A percentile compares a stretch with the other conserved stretches of the same genome.
Evolutionary conservation across 768 basidiomycete genomes (phyloP).

Genomic region (Steccherinum ochraceum): DNA sequence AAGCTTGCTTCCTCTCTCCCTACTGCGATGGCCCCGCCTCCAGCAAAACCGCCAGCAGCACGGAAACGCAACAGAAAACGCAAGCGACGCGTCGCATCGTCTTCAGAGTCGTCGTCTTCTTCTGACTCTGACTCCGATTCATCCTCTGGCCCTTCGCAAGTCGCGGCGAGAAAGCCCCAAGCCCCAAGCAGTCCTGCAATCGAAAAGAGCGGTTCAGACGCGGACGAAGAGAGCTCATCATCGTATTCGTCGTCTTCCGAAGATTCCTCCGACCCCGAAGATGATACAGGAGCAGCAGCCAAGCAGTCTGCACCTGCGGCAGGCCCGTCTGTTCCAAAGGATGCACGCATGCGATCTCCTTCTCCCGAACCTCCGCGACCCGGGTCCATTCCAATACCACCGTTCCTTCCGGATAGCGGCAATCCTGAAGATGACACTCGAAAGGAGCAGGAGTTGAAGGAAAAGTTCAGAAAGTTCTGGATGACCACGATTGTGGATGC

Average conservation of each 20-base stretch:
- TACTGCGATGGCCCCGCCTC: conserved; percentile 5
- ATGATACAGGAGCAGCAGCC: conserved; percentile 4
- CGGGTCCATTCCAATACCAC: conserved; percentile 36
- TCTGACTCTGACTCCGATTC: conserved; percentile 15
- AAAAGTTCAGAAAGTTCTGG: conserved; percentile 79
- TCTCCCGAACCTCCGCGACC: conserved; percentile 27
- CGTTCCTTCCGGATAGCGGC: conserved; percentile 43
- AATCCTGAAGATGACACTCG: conserved; percentile 25
- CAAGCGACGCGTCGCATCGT: conserved; percentile 26
- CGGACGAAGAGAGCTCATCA: conserved; percentile 11
- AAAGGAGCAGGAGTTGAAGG: conserved; percentile 51
- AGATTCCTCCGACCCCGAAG: conserved; percentile 1
- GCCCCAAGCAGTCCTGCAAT: neutral
- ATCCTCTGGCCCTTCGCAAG: conserved; percentile 1
- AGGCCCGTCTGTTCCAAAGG: neutral
- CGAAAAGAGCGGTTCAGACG: conserved; percentile 2
- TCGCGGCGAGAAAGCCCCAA: conserved; percentile 3
- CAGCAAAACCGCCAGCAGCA: conserved; percentile 16
- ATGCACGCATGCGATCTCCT: conserved; percentile 8
- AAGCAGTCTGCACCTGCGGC: conserved; percentile 3
- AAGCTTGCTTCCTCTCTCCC: no score
- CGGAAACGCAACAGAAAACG: conserved; percentile 27
- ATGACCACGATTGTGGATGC: conserved; percentile 78
- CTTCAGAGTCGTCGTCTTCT: conserved; percentile 22
- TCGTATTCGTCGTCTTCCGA: conserved; percentile 10